These are phyloP conservation scores for Candida pseudofarinosa DNA, from an alignment of 805 yeast genomes.

Conservation along the genomic window DNA sequence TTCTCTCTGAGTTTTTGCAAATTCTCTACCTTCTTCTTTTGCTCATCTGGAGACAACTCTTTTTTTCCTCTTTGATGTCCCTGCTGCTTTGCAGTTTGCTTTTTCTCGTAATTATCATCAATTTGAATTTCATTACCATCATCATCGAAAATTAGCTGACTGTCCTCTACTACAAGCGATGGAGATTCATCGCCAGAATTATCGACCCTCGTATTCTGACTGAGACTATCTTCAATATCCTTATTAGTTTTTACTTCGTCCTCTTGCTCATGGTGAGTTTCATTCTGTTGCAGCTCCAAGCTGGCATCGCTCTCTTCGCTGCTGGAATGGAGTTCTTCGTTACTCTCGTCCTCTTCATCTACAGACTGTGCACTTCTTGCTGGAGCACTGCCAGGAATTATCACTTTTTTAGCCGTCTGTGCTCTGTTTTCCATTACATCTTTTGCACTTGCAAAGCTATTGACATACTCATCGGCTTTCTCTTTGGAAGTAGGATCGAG, in stretches of 20 bases:
- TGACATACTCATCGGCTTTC: conserved; percentile 39
- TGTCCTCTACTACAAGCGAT: conserved; percentile 10
- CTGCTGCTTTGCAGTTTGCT: conserved; percentile 13
- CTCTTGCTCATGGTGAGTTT: conserved; percentile 1
- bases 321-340: conserved; percentile 12
- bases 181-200: conserved; percentile 10
- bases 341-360: conserved; percentile 9
- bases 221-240: conserved; percentile 16
- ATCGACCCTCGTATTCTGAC: conserved; percentile 19
- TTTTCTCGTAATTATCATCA: conserved; percentile 36
- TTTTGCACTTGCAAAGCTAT: conserved; percentile 49
- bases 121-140: conserved; percentile 35
- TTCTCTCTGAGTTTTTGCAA: conserved; percentile 71
- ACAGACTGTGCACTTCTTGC: conserved; percentile 18
- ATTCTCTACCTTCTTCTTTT: conserved; percentile 47
- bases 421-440: conserved; percentile 57
- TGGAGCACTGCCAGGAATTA: conserved; percentile 33
- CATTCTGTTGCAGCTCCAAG: conserved; percentile 6
- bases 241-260: conserved; percentile 24
- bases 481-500: conserved; percentile 62
- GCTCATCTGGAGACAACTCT: conserved; percentile 43
- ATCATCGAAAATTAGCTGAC: conserved; percentile 60
- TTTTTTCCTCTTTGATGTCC: conserved; percentile 13
- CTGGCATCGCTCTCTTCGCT: conserved; percentile 3
- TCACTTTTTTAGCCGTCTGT: conserved; percentile 48